phyloP scores from a whole-genome alignment of 1,139 yeast genomes.

The Diutina pseudorugosa region DNA sequence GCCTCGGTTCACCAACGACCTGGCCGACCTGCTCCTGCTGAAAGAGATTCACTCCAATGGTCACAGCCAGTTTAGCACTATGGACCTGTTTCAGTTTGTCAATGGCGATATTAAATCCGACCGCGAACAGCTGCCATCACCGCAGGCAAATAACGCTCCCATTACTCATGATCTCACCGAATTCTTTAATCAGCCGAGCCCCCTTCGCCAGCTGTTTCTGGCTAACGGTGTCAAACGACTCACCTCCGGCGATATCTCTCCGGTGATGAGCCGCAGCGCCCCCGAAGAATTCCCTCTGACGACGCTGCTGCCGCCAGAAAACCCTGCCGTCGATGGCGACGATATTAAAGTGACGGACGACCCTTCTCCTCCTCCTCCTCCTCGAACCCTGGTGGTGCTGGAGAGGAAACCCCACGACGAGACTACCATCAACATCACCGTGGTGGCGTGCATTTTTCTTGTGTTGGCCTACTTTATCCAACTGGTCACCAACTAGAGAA shows the following conservation, averaged over 20 bases:
- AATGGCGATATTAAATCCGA: neutral
- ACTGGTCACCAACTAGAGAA: neutral
- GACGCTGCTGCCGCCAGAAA: neutral
- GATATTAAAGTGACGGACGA: neutral
- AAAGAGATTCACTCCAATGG: neutral
- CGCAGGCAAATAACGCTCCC: neutral
- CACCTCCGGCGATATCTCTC: neutral
- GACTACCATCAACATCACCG: neutral
- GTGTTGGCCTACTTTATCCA: constrained; percentile 1
- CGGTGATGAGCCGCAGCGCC: neutral
- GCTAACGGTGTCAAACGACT: neutral
- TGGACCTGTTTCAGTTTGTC: constrained; percentile 1
- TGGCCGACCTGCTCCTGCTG: neutral
- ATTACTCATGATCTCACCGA: neutral
- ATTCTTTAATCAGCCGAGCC: neutral
- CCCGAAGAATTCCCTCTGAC: constrained; percentile 1
- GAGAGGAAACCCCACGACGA: neutral
- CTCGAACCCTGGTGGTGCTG: neutral
- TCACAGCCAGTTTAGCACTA: neutral
- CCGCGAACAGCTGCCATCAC: neutral
- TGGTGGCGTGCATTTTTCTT: neutral
- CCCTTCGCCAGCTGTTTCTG: neutral
- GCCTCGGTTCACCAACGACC: neutral
- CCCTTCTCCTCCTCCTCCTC: neutral
- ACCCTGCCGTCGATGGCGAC: neutral